Conservation (phyloP, 2,329 filamentous ascomycete genomes). For the Fusarium dlaminii region DNA sequence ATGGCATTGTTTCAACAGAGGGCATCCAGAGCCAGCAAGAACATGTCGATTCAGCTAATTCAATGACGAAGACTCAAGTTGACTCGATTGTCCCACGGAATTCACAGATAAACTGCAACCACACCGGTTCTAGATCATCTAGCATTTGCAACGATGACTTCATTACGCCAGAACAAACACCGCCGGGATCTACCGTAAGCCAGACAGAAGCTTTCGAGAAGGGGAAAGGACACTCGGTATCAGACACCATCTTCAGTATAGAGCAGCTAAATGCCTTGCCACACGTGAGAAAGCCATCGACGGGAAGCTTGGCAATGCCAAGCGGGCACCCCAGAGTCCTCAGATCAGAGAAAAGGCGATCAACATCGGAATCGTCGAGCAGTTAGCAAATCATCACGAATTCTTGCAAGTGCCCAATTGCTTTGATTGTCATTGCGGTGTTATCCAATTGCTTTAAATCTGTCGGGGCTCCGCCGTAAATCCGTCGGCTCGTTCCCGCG, state of each 20-base stretch:
- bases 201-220: not conserved
- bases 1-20: not conserved
- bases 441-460: not conserved
- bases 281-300: not conserved
- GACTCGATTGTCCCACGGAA: not conserved
- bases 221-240: not conserved
- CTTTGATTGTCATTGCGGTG: not conserved
- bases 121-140: not conserved
- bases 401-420: not conserved
- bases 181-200: slow-evolving; percentile 2
- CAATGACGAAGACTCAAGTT: not conserved
- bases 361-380: slow-evolving; percentile 14
- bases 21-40: not conserved
- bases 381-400: slow-evolving; percentile 24
- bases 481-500: slow-evolving; percentile 31
- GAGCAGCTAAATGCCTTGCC: not conserved
- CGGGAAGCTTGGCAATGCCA: not conserved
- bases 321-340: slow-evolving; percentile 3
- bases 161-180: slow-evolving; percentile 9
- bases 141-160: slow-evolving; percentile 19
- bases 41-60: not conserved
- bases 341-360: not conserved
- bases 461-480: slow-evolving; percentile 27
- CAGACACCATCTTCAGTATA: not conserved
- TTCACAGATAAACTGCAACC: not conserved